phyloP scores from a whole-genome alignment of 345 rosid genomes.

The Triadica sebifera region DNA sequence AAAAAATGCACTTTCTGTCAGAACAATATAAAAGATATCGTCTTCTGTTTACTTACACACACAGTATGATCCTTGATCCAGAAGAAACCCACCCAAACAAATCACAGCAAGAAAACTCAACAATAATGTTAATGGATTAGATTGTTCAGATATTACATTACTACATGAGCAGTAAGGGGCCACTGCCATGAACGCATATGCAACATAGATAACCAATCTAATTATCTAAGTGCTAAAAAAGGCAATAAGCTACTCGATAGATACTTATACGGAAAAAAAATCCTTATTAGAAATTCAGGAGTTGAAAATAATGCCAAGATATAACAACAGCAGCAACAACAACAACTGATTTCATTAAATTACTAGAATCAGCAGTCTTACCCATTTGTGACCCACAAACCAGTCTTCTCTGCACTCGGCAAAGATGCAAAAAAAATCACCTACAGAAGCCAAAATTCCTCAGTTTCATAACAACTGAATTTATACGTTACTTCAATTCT shows the following conservation, averaged over 20 bases:
- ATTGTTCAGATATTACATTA: background rate
- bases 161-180: no score
- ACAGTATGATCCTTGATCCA: background rate
- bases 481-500: no score
- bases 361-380: conserved; percentile 18
- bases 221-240: no score
- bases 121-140: background rate
- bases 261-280: no score
- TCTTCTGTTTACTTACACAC: background rate
- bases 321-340: background rate
- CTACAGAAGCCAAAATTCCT: conserved; percentile 31
- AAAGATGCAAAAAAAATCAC: conserved; percentile 32
- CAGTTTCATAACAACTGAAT: background rate
- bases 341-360: background rate
- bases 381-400: conserved; percentile 21
- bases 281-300: no score
- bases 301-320: no score
- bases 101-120: background rate
- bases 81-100: background rate
- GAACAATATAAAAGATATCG: background rate
- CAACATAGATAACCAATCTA: background rate
- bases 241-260: no score
- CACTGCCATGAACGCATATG: background rate
- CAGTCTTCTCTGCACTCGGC: conserved; percentile 31
- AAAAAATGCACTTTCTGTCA: background rate